These are phyloP conservation scores for Penicillium ochrochloron DNA, from an alignment of 495 filamentous ascomycete species.

Conservation along the genomic window DNA sequence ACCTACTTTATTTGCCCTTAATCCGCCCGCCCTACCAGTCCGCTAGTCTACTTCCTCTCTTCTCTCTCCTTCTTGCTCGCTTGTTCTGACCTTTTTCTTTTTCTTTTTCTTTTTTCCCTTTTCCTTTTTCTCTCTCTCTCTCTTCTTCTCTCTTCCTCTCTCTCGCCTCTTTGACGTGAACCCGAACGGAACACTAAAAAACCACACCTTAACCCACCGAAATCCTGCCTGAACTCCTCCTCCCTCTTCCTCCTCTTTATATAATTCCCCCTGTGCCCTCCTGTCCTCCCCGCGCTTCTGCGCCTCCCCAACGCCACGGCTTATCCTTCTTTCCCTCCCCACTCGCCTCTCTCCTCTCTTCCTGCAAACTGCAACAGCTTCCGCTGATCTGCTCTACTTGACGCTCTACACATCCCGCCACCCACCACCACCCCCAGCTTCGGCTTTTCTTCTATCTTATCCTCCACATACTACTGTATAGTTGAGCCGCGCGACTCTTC, in stretches of 20 bases:
- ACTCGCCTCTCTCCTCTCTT: slow-evolving; percentile 7
- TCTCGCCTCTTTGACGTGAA: background rate
- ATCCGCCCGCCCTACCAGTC: slow-evolving; percentile 9
- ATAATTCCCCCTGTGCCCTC: slow-evolving; percentile 16
- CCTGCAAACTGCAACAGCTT: background rate
- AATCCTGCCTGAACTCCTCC: background rate
- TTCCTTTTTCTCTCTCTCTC: slow-evolving; percentile 4
- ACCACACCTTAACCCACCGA: background rate
- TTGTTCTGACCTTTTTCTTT: slow-evolving; percentile 16
- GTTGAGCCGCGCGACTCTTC: background rate
- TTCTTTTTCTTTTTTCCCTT: slow-evolving; percentile 18
- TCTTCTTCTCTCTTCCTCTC: background rate
- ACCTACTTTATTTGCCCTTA: slow-evolving; percentile 3
- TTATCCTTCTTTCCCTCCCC: slow-evolving; percentile 22
- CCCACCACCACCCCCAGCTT: background rate
- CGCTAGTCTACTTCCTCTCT: slow-evolving; percentile 1
- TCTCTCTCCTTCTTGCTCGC: background rate
- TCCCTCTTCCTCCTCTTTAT: slow-evolving; percentile 7
- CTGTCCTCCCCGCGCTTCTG: slow-evolving; percentile 24
- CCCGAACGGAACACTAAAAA: background rate
- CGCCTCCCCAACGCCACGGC: slow-evolving; percentile 31
- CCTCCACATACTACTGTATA: background rate
- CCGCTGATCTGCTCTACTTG: background rate
- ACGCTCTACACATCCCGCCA: background rate
- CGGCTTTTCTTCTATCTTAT: slow-evolving; percentile 1